Evolutionary conservation across 768 basidiomycete species (phyloP).

Genomic region (Mycena rosella): DNA sequence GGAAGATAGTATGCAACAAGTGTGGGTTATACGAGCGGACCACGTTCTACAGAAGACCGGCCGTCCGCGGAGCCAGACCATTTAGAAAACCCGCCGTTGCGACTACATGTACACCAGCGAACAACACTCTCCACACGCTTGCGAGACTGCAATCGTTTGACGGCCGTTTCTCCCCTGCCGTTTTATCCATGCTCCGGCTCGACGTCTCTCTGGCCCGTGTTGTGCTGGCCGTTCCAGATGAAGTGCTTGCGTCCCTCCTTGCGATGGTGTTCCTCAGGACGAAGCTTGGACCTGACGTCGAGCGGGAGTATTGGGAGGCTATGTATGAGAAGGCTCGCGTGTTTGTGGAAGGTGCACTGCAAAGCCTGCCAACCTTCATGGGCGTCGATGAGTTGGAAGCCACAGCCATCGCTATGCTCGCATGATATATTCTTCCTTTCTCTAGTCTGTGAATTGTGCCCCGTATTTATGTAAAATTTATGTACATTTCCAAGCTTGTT

Average conservation of each 20-base stretch:
- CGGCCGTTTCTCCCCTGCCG: slow-evolving; percentile 13
- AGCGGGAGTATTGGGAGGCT: slow-evolving; percentile 32
- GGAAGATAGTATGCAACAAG: slow-evolving; percentile 95
- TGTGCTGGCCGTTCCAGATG: slow-evolving; percentile 5
- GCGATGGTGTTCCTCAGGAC: slow-evolving; percentile 30
- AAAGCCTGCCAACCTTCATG: not conserved
- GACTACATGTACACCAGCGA: slow-evolving; percentile 22
- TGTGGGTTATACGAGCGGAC: slow-evolving; percentile 93
- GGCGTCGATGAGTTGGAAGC: slow-evolving; percentile 18
- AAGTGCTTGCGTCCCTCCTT: slow-evolving; percentile 25
- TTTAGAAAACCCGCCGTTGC: no score
- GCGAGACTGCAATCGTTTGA: slow-evolving; percentile 26
- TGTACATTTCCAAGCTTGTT: no score
- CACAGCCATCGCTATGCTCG: not conserved
- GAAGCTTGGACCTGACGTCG: slow-evolving; percentile 19
- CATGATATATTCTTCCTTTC: no score
- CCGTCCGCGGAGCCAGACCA: no score
- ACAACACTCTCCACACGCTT: slow-evolving; percentile 23
- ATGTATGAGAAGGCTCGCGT: slow-evolving; percentile 33
- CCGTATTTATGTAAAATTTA: no score
- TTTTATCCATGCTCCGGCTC: slow-evolving; percentile 13
- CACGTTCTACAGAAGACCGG: slow-evolving; percentile 81
- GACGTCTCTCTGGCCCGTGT: not conserved
- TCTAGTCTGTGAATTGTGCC: no score
- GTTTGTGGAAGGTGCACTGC: slow-evolving; percentile 19